A percentile compares a stretch with the other conserved stretches of the same genome.
Conservation (phyloP, 768 basidiomycete genomes). For the Podaxis sp. region DNA sequence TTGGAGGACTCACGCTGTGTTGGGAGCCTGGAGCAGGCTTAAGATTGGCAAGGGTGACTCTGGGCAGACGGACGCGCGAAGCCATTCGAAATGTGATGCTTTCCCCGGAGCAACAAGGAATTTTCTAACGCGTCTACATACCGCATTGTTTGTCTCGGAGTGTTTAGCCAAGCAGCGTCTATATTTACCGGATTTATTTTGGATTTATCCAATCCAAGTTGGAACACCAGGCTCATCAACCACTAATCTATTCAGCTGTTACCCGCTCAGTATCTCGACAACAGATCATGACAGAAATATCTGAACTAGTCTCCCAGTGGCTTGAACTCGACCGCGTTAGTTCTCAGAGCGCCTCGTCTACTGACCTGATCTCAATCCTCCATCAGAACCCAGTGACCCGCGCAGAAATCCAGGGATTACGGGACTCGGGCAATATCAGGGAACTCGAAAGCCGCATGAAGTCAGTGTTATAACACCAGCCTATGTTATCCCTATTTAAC, state of each 20-base stretch:
- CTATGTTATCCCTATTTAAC: background rate
- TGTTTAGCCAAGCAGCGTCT: conserved; percentile 13
- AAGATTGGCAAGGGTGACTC: conserved; percentile 70
- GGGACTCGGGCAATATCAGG: conserved; percentile 37
- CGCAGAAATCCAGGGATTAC: conserved; percentile 47
- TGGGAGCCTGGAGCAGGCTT: conserved; percentile 69
- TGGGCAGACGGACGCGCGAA: conserved; percentile 33
- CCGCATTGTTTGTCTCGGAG: conserved; percentile 15
- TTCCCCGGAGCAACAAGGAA: background rate
- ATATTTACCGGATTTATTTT: background rate
- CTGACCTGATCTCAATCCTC: background rate
- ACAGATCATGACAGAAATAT: conserved; percentile 6
- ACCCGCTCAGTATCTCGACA: background rate
- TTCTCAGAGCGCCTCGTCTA: background rate
- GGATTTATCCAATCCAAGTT: background rate
- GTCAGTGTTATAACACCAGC: conserved; percentile 27
- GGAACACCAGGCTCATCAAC: background rate
- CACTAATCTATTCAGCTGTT: too few relatives aligned
- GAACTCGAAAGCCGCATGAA: conserved; percentile 61
- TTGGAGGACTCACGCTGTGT: conserved; percentile 49
- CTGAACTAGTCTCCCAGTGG: conserved; percentile 6
- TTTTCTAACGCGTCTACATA: background rate
- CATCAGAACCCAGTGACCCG: conserved; percentile 50
- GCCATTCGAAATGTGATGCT: conserved; percentile 28
- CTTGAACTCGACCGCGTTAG: conserved; percentile 7